Evolutionary conservation across 805 yeast genomes (phyloP).

Genomic region (Saccharomyces cerevisiae): DNA sequence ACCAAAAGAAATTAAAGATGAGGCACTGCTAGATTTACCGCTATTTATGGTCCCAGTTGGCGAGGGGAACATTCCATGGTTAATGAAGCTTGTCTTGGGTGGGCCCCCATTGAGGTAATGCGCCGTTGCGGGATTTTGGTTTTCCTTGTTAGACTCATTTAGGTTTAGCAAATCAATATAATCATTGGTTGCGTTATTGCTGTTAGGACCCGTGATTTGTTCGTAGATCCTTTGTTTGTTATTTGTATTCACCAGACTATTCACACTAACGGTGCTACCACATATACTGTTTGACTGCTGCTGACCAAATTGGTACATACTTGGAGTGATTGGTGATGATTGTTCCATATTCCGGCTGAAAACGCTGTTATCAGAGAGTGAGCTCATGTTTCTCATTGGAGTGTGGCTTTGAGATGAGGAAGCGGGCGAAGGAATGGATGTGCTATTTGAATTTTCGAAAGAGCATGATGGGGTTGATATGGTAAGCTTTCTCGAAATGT

Average conservation of each 20-base stretch:
- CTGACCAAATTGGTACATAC: constrained; percentile 25
- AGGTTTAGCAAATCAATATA: constrained; percentile 3
- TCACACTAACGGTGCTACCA: constrained; percentile 24
- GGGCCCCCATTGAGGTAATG: constrained; percentile 13
- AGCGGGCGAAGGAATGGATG: constrained; percentile 25
- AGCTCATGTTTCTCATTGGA: constrained; percentile 28
- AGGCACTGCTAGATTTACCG: constrained; percentile 19
- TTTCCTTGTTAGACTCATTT: constrained; percentile 20
- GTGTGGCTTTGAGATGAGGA: constrained; percentile 24
- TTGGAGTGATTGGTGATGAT: constrained; percentile 30
- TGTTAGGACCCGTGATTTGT: not conserved
- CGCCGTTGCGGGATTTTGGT: constrained; percentile 13
- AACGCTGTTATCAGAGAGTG: constrained; percentile 27
- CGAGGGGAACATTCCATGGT: constrained; percentile 21
- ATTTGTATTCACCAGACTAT: constrained; percentile 15
- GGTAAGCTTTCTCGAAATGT: constrained; percentile 15
- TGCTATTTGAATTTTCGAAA: not conserved
- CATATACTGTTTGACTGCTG: constrained; percentile 21
- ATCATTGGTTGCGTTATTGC: constrained; percentile 5
- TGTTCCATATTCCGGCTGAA: constrained; percentile 20
- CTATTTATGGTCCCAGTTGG: constrained; percentile 21
- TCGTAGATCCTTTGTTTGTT: constrained; percentile 2
- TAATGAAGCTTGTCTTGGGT: constrained; percentile 25
- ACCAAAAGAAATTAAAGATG: constrained; percentile 18
- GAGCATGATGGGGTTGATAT: constrained; percentile 3